These are phyloP conservation scores for Huntiella savannae DNA, from an alignment of 2,329 filamentous ascomycete species.

Conservation along the genomic window DNA sequence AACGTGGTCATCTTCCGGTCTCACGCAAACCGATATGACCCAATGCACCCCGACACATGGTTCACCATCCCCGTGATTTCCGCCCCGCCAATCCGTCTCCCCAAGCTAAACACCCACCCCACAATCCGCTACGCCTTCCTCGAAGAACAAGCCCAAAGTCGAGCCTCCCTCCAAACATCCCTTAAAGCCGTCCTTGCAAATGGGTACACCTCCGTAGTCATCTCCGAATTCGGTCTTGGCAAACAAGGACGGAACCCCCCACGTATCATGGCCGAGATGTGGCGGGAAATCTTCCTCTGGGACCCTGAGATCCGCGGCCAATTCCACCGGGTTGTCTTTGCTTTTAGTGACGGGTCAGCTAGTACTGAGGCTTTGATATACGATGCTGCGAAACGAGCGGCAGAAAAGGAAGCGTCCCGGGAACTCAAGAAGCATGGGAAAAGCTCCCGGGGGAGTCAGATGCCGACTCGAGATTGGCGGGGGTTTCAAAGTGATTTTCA, in stretches of 20 bases:
- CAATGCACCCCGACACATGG: constrained; percentile 32
- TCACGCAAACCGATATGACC: constrained; percentile 44
- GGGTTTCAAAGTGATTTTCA: constrained; percentile 22
- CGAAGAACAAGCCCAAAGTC: constrained; percentile 51
- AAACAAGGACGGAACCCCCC: constrained; percentile 46
- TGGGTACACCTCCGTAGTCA: constrained; percentile 36
- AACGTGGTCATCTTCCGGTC: constrained; percentile 56
- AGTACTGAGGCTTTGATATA: constrained; percentile 34
- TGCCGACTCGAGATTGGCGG: background rate
- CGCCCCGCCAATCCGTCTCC: constrained; percentile 51
- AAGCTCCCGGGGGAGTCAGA: constrained; percentile 17
- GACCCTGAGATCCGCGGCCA: constrained; percentile 43
- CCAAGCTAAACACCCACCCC: constrained; percentile 40
- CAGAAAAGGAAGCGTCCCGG: constrained; percentile 31
- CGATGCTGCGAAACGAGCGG: constrained; percentile 19
- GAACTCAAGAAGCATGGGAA: background rate
- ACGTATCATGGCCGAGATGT: constrained; percentile 43
- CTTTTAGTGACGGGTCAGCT: constrained; percentile 38
- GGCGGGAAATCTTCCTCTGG: constrained; percentile 44
- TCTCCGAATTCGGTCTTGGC: constrained; percentile 46
- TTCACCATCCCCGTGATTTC: constrained; percentile 50
- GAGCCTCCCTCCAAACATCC: constrained; percentile 51
- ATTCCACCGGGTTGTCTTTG: constrained; percentile 42
- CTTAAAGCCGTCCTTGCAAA: constrained; percentile 49
- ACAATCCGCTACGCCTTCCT: constrained; percentile 46